Evolutionary conservation across 2,329 filamentous ascomycete genomes (phyloP), one percentile per base, ranked within the genome.

Genomic region (Sodiomyces alkalinus): DNA sequence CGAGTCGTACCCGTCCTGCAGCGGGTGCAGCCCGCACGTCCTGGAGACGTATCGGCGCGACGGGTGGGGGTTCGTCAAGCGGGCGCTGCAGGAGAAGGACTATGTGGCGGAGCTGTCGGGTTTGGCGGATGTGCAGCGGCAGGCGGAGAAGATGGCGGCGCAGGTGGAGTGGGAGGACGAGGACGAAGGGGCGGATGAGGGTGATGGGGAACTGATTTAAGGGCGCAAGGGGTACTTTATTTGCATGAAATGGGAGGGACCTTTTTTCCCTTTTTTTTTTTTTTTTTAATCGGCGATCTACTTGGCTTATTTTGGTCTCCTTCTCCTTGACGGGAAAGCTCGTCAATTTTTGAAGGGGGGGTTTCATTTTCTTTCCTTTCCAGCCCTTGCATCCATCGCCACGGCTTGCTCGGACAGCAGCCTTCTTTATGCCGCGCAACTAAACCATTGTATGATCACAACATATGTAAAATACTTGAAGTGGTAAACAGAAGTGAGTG

Each of bases 21-120:
- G 79, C 27, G 82, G 80, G 2, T 92, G 82, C 44, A 82, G 78
- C 37, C 65, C 68, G 19, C 70, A 64, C 23, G 72, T 92, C 17
- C 50, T 87, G 1, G 59, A 64, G 1, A 70, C 71, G 1, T 90
- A 86, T 46, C 62, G 69, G 25, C 48, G 53, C 3, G 67, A 75
- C 25, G 76, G 74, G 0, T 92, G 81, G 80, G 68, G 60, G 0
- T 92, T 92, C 47, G 70, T 90, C 19, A 76, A 76, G 56, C 63
- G 64, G 32, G 81, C 81, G 0, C 52, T 90, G 10, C 68, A 73
- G 34, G 77, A 86, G 49, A 74, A 73, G 43, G 75, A 82, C 2
- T 90, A 79, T 45, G 78, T 92, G 0, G 71, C 78, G 17, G 80
- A 87, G 47, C 58, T 87, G 19, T 80, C 73, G 19, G 79, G 79